phyloP scores from a whole-genome alignment of 805 yeast genomes.

The Lipomyces kockii region DNA sequence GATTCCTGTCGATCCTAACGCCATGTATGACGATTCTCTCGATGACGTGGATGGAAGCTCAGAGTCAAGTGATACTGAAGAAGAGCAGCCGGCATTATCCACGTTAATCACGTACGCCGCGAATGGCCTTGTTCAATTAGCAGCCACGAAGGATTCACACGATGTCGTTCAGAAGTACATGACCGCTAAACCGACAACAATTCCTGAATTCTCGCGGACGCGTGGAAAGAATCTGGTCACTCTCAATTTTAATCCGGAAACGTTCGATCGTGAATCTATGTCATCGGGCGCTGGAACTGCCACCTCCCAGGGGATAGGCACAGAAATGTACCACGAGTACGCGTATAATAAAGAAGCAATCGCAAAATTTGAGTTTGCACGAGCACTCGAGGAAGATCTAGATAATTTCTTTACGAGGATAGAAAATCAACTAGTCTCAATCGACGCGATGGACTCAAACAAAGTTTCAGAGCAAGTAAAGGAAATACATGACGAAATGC shows the following conservation, averaged over 20 bases:
- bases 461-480: background rate
- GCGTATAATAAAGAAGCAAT: background rate
- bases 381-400: background rate
- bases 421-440: background rate
- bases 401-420: background rate
- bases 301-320: background rate
- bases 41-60: background rate
- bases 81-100: background rate
- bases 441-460: background rate
- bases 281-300: background rate
- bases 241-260: background rate
- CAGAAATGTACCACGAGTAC: background rate
- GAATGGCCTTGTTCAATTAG: background rate
- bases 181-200: background rate
- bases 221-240: background rate
- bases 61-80: background rate
- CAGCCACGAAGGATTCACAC: background rate
- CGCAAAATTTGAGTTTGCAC: background rate
- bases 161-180: background rate
- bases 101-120: background rate
- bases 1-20: background rate
- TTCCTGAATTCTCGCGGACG: background rate
- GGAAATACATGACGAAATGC: background rate
- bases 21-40: background rate
- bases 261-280: background rate